Conservation (phyloP, 352 stramenopile species). For the Phytophthora idaei region DNA sequence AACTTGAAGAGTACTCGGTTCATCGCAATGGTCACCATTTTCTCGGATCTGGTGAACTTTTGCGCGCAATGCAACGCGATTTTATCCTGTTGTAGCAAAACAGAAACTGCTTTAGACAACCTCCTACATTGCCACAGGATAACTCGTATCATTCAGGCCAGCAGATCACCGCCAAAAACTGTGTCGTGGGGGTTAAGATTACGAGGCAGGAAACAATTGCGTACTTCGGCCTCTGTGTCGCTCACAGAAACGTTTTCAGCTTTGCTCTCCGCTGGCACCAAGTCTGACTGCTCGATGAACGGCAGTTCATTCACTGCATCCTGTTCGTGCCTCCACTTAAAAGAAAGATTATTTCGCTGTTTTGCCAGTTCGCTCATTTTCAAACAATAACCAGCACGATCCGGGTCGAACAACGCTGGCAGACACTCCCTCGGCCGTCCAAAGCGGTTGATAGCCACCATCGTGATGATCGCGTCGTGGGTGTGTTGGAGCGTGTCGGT, state of each 20-base stretch:
- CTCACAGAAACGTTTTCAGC: conserved; percentile 35
- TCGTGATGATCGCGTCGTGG: conserved; percentile 52
- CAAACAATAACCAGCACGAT: conserved; percentile 33
- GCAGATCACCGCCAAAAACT: conserved; percentile 59
- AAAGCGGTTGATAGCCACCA: conserved; percentile 54
- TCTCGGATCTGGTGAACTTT: conserved; percentile 64
- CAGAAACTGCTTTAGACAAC: not conserved
- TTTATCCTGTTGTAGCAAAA: conserved; percentile 37
- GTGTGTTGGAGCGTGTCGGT: conserved; percentile 42
- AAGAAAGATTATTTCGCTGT: conserved; percentile 40
- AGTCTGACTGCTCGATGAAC: conserved; percentile 29
- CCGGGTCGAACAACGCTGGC: conserved; percentile 38
- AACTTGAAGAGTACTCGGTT: conserved; percentile 70
- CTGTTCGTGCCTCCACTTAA: conserved; percentile 40
- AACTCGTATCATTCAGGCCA: conserved; percentile 51
- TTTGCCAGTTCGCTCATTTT: conserved; percentile 38
- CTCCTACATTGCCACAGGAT: not conserved
- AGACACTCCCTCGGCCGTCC: conserved; percentile 35
- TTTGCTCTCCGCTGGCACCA: conserved; percentile 32
- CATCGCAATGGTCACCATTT: conserved; percentile 73
- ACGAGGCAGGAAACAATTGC: conserved; percentile 60
- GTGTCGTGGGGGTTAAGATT: conserved; percentile 67
- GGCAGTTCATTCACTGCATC: conserved; percentile 43
- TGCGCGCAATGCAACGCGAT: conserved; percentile 62
- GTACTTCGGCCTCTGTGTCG: conserved; percentile 61